Evolutionary conservation across 1,284 basidiomycete genomes (phyloP), one percentile per base, ranked within the genome.

Genomic region (Leccinum subrobustum): DNA sequence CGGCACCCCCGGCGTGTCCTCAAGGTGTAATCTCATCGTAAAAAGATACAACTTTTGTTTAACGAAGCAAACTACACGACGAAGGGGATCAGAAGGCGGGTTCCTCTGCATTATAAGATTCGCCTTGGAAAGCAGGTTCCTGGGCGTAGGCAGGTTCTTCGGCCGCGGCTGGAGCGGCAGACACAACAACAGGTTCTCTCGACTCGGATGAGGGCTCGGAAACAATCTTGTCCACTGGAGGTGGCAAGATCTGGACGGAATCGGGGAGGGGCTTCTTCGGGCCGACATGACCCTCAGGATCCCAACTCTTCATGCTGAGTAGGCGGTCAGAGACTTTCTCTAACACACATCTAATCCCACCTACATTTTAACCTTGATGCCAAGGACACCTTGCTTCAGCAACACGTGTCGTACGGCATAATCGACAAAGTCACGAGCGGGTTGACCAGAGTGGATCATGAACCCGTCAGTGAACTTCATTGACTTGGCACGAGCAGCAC

Each of bases 361-460:
- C 69, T 71, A 95, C 93, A 99, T 99, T 84, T 99, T 99, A 77
- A 99, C 97, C 82, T 99, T 99, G 85, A 99, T 98, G 76, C 97
- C 97, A 68, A 99, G 88, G 63, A 99, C 97, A 90, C 97, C 97
- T 80, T 99, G 97, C 75, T 95, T 92, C 73, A 99, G 89, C 73
- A 99, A 87, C 71, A 99, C 97, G 85, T 99, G 97, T 70, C 97
- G 89, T 73, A 98, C 96, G 65, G 97, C 97, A 74, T 95, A 88
- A 83, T 99, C 96, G 64, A 99, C 95, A 73, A 96, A 99, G 78
- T 99, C 97, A 65, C 89, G 83, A 60, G 89, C 91, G 71, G 97
- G 97, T 83, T 99, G 96, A 87, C 97, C 97, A 68, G 97, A 98
- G 89, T 99, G 97, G 78, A 99, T 96, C 95, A 99, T 98, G 90